A percentile compares a stretch with the other conserved stretches of the same genome.
phyloP scores from a whole-genome alignment of 768 basidiomycete species.

The Saitozyma podzolica region DNA sequence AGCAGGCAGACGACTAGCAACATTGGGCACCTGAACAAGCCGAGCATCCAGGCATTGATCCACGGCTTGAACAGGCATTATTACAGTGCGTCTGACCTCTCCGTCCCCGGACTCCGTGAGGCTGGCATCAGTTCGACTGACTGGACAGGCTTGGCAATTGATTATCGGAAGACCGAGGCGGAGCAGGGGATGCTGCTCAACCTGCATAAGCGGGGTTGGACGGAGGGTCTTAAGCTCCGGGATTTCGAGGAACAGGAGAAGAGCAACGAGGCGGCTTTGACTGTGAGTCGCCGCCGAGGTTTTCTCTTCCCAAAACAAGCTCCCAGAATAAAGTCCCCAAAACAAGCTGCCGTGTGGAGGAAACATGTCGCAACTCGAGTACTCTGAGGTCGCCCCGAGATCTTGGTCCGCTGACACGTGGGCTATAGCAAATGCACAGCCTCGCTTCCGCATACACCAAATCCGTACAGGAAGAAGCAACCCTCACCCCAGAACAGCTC shows the following conservation, averaged over 20 bases:
- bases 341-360: not conserved
- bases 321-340: too few relatives aligned
- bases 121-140: not conserved
- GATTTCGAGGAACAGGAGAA: constrained; percentile 88
- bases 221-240: constrained; percentile 86
- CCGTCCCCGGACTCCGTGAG: not conserved
- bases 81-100: constrained; percentile 58
- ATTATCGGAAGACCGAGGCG: constrained; percentile 96
- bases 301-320: too few relatives aligned
- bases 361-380: not conserved
- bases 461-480: constrained; percentile 96
- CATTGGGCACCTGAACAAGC: constrained; percentile 98
- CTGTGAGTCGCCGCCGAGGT: constrained; percentile 60
- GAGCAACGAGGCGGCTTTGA: constrained; percentile 87
- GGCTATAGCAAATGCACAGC: constrained; percentile 76
- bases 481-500: constrained; percentile 86
- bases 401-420: not conserved
- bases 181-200: constrained; percentile 99
- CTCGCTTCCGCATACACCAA: constrained; percentile 95
- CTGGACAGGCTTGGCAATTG: constrained; percentile 72
- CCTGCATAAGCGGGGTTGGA: constrained; percentile 98
- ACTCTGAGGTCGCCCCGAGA: not conserved
- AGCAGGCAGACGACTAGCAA: constrained; percentile 97
- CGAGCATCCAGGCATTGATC: constrained; percentile 97
- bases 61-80: constrained; percentile 98